Evolutionary conservation across 2,329 filamentous ascomycete species (phyloP).

Genomic region (Lecanicillium sp.): DNA sequence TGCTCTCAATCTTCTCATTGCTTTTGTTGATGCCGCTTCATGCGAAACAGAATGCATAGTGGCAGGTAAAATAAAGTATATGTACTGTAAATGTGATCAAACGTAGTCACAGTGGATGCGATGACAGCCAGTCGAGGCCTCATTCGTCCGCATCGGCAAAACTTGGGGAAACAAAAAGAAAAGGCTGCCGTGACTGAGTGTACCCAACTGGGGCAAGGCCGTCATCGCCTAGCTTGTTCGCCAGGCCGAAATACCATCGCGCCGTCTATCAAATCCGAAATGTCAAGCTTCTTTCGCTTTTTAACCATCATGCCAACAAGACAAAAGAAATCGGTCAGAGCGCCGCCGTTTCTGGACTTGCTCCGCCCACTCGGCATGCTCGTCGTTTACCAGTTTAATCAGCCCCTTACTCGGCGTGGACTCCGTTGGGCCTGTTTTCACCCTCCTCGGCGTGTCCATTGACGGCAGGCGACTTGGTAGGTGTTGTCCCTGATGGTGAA

Average conservation of each 20-base stretch:
- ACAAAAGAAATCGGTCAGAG: slow-evolving; percentile 1
- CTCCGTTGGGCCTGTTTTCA: slow-evolving; percentile 18
- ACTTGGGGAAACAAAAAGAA: slow-evolving; percentile 1
- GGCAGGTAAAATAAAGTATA: slow-evolving; percentile 1
- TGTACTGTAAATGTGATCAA: slow-evolving; percentile 5
- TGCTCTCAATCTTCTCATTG: slow-evolving; percentile 2
- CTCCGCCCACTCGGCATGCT: slow-evolving; percentile 2
- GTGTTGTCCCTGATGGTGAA: slow-evolving; percentile 20
- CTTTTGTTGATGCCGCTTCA: not conserved
- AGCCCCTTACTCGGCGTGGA: slow-evolving; percentile 14
- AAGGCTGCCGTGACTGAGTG: not conserved
- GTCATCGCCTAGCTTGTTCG: slow-evolving; percentile 1
- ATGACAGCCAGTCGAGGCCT: slow-evolving; percentile 4
- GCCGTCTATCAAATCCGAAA: slow-evolving; percentile 5
- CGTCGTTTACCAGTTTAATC: not conserved
- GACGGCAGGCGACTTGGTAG: slow-evolving; percentile 7
- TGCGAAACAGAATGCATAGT: not conserved
- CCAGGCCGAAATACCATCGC: not conserved
- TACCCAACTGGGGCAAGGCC: slow-evolving; percentile 5
- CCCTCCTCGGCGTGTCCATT: slow-evolving; percentile 15
- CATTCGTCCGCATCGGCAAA: not conserved
- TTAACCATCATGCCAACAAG: slow-evolving; percentile 5
- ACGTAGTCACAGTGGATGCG: not conserved
- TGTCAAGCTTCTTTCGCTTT: slow-evolving; percentile 3
- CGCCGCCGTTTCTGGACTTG: not conserved